Evolutionary conservation across 2,329 filamentous ascomycete genomes (phyloP).

Genomic region (Fusarium sp.): DNA sequence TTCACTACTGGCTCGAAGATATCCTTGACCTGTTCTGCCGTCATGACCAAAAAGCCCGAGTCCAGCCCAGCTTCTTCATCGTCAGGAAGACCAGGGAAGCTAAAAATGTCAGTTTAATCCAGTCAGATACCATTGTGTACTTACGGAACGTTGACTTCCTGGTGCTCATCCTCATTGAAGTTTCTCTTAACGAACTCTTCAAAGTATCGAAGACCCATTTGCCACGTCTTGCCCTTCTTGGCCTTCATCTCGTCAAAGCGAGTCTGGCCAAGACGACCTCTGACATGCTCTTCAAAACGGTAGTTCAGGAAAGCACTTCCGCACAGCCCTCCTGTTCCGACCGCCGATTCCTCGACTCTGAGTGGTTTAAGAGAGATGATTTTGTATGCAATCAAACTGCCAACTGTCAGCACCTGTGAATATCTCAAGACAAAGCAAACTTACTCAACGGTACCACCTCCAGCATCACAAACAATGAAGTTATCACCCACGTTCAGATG

Average conservation of each 20-base stretch:
- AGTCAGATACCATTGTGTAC: constrained; percentile 41
- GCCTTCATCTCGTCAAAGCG: constrained; percentile 80
- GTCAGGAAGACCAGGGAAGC: constrained; percentile 79
- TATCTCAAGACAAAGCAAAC: constrained; percentile 38
- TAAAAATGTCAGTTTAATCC: constrained; percentile 43
- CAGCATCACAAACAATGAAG: constrained; percentile 72
- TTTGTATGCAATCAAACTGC: constrained; percentile 80
- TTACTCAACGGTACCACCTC: constrained; percentile 75
- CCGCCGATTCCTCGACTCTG: constrained; percentile 80
- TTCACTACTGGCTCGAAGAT: constrained; percentile 82
- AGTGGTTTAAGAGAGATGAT: constrained; percentile 79
- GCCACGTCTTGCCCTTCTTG: constrained; percentile 84
- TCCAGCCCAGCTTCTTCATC: constrained; percentile 81
- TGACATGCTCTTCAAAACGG: constrained; percentile 82
- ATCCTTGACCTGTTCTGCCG: constrained; percentile 73
- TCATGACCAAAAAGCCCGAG: constrained; percentile 80
- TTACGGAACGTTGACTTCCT: constrained; percentile 80
- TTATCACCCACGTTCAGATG: constrained; percentile 76
- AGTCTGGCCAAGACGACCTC: constrained; percentile 72
- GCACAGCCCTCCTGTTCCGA: constrained; percentile 81
- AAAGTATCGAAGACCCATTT: constrained; percentile 81
- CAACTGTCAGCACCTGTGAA: constrained; percentile 31
- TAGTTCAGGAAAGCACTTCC: constrained; percentile 85
- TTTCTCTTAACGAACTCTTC: constrained; percentile 88
- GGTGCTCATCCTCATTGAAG: constrained; percentile 81